Base-by-base conservation (phyloP, 345 rosid species). In the Cardiospermum halicacabum region DNA sequence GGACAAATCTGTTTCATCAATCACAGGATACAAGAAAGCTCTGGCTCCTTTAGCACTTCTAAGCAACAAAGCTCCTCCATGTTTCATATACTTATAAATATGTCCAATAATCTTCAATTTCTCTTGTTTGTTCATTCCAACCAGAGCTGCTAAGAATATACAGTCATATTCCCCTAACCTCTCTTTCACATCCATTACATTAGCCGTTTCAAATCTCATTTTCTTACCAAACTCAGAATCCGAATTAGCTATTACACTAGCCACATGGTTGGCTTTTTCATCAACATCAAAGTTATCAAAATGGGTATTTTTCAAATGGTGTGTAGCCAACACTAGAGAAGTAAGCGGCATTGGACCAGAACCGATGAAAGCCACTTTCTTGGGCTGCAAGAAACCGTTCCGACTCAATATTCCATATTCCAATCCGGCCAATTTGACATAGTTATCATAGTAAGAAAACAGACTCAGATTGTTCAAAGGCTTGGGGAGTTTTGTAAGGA, bases 311-410 rank as follows among this genome's bases (percentile, higher is more conserved):
- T 65, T 68, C 74, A 80, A 58, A 56, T 70, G 81, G 32, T 76
- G 39, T n/a, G 72, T 57, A 16, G 84, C 84, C 77, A 76, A 30
- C 27, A 74, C 65, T 19, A 80, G 11, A 15, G 81, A 76, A 16
- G 84, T 80, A 12, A 76, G 75, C 27, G 81, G 84, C 80, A 80
- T 71, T 53, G 81, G 78, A 42, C 84, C 84, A 0, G 80, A 80
- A 15, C 81, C 84, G 32, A 76, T 60, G 26, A 80, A 76, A 6
- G 84, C 78, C 7, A 74, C 78, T 39, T 68, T 71, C 70, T 68
- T 73, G 0, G 78, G 81, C 37, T 70, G 72, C 49, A 62, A 28
- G 12, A 71, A 43, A 0, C 70, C 74, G 40, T 71, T 68, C 8
- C 73, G 67, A 27, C 21, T 53, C 2, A 80, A 69, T 45, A 80